phyloP scores from a whole-genome alignment of 768 basidiomycete genomes.

The Mycena belliarum region DNA sequence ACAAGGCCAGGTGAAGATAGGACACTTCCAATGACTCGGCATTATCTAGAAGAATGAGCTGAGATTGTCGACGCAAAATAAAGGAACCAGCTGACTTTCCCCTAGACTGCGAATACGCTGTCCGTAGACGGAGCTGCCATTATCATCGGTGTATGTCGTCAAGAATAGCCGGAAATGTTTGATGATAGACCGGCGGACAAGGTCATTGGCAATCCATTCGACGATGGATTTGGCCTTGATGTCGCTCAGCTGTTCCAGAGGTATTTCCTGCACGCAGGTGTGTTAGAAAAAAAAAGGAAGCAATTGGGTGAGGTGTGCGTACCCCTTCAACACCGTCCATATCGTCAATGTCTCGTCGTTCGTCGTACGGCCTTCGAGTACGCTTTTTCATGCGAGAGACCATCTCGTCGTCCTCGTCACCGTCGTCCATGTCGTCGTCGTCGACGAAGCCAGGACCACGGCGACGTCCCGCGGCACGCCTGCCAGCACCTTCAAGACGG shows the following conservation, averaged over 20 bases:
- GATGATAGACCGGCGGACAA: conserved; percentile 86
- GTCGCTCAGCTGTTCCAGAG: conserved; percentile 93
- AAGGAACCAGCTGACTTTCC: conserved; percentile 64
- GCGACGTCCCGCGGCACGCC: conserved; percentile 74
- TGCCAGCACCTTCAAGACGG: conserved; percentile 66
- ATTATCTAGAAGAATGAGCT: conserved; percentile 62
- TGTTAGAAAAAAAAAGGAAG: conserved; percentile 19
- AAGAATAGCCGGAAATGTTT: conserved; percentile 94
- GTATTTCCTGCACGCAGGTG: conserved; percentile 68
- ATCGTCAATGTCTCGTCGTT: conserved; percentile 87
- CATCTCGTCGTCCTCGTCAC: conserved; percentile 49
- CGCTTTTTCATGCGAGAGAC: conserved; percentile 75
- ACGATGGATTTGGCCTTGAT: conserved; percentile 97
- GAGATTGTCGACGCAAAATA: neutral
- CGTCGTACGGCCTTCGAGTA: conserved; percentile 91
- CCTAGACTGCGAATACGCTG: conserved; percentile 91
- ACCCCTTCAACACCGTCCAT: conserved; percentile 88
- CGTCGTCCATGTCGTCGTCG: conserved; percentile 66
- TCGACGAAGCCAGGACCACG: conserved; percentile 88
- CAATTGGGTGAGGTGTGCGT: conserved; percentile 28
- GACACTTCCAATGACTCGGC: conserved; percentile 97
- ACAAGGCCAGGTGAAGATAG: conserved; percentile 89
- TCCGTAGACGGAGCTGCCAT: conserved; percentile 90
- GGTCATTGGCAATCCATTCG: conserved; percentile 95
- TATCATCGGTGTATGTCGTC: conserved; percentile 93